Percentiles rank a stretch among this genome's conserved stretches.
These are phyloP conservation scores for Xylariaceae sp. DNA, from an alignment of 2,329 filamentous ascomycete genomes.

Conservation along the genomic window DNA sequence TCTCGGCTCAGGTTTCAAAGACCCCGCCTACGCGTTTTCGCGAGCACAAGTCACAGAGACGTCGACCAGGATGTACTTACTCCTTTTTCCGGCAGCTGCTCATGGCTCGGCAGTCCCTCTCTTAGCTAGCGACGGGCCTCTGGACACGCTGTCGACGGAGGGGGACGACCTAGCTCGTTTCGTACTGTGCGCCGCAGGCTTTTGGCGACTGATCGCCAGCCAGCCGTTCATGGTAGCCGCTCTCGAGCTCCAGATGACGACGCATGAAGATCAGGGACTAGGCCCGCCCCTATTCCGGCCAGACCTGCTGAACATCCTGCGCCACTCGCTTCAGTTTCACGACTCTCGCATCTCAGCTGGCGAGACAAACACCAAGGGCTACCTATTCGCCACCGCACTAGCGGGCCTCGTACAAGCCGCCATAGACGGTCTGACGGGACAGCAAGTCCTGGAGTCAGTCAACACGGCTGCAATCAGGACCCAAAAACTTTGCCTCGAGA, in stretches of 20 bases:
- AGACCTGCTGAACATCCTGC: slow-evolving; percentile 39
- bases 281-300: slow-evolving; percentile 31
- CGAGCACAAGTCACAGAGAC: slow-evolving; percentile 43
- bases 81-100: slow-evolving; percentile 30
- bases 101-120: slow-evolving; percentile 9
- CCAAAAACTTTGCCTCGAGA: slow-evolving; percentile 27
- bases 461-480: slow-evolving; percentile 35
- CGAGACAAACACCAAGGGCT: slow-evolving; percentile 52
- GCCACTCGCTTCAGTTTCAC: slow-evolving; percentile 37
- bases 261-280: slow-evolving; percentile 37
- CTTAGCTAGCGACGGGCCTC: slow-evolving; percentile 1
- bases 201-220: slow-evolving; percentile 34
- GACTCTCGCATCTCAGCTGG: slow-evolving; percentile 39
- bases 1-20: slow-evolving; percentile 34
- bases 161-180: slow-evolving; percentile 35
- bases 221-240: slow-evolving; percentile 35
- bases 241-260: slow-evolving; percentile 36
- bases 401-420: slow-evolving; percentile 39
- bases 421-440: slow-evolving; percentile 30
- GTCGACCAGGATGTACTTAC: slow-evolving; percentile 41
- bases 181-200: slow-evolving; percentile 34
- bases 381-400: slow-evolving; percentile 38
- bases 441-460: slow-evolving; percentile 32
- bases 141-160: slow-evolving; percentile 9
- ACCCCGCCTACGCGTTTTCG: slow-evolving; percentile 46